Evolutionary conservation across 352 stramenopile genomes (phyloP), one percentile per base, ranked within the genome.

Genomic region (Blastocystis sp.): DNA sequence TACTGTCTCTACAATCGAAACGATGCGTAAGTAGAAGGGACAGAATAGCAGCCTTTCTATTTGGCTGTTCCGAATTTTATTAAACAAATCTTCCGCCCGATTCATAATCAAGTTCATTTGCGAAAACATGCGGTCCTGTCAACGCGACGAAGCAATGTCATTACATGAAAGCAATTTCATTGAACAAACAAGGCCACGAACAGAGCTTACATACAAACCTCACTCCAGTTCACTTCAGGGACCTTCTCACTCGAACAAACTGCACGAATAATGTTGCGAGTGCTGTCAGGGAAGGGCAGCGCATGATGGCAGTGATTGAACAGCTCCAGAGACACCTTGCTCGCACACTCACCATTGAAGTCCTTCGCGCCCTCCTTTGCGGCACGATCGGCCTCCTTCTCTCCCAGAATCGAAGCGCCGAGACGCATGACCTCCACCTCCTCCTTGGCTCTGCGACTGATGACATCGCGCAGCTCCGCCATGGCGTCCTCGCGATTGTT

Each of bases 401-500:
- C 73, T 37, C 53, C 53, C 18, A 84, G 4, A 29, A 84, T 11
- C 4, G 73, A 29, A 20, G 47, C 53, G 29, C 53, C 73, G n/a
- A 84, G 73, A 84, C 73, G 73, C 73, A 77, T 77, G 37, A 59
- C 26, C 29, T 77, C 66, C 9, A 77, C 37, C 29, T 77, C 66
- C 15, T 29, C 11, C 66, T 77, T 77, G 6, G 66, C 37, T 50
- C n/a, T 26, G 43, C 66, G 20, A 59, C 20, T n/a, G 20, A n/a
- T 59, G 11, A 13, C 7, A 59, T 55, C 39, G 34, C 39, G n/a
- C 37, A 34, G 29, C 3, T 45, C 3, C 39, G 26, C n/a, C 54
- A 45, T 4, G 41, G 23, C 8, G 23, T 55, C n/a, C 18, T 73
- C 43, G 50, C 50, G 50, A 23, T 47, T 41, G 20, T 73, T 79